Evolutionary conservation across 2,329 filamentous ascomycete species (phyloP).

Genomic region (Fusarium sp.): DNA sequence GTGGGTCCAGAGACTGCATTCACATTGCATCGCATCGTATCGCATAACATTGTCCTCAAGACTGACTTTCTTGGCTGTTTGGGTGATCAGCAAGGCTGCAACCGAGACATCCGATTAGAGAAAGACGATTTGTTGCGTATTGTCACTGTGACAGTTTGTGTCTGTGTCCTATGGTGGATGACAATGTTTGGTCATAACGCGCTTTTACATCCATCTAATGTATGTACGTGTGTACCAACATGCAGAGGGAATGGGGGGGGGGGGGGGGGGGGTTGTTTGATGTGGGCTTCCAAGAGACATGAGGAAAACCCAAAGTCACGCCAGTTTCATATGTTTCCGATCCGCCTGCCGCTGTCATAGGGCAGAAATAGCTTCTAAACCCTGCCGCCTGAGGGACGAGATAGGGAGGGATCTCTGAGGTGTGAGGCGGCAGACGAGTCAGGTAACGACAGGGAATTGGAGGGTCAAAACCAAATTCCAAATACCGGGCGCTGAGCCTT

Average conservation of each 20-base stretch:
- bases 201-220: background rate
- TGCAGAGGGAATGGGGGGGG: background rate
- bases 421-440: constrained; percentile 23
- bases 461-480: constrained; percentile 23
- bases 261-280: background rate
- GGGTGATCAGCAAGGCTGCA: constrained; percentile 20
- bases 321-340: constrained; percentile 22
- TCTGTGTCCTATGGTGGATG: constrained; percentile 9
- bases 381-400: constrained; percentile 16
- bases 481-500: constrained; percentile 5
- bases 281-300: constrained; percentile 4
- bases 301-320: constrained; percentile 31
- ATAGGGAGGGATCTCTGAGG: constrained; percentile 21
- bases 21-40: background rate
- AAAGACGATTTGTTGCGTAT: background rate
- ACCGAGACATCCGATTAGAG: constrained; percentile 30
- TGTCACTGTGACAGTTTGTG: constrained; percentile 14
- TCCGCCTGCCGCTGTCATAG: constrained; percentile 17
- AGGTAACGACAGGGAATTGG: constrained; percentile 2
- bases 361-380: constrained; percentile 12
- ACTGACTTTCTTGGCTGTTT: constrained; percentile 16
- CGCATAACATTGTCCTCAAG: background rate
- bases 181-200: background rate
- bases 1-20: constrained; percentile 19
- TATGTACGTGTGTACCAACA: background rate